Evolutionary conservation across 768 basidiomycete species (phyloP), one percentile per base, ranked within the genome.

Genomic region (Calocera viscosa): DNA sequence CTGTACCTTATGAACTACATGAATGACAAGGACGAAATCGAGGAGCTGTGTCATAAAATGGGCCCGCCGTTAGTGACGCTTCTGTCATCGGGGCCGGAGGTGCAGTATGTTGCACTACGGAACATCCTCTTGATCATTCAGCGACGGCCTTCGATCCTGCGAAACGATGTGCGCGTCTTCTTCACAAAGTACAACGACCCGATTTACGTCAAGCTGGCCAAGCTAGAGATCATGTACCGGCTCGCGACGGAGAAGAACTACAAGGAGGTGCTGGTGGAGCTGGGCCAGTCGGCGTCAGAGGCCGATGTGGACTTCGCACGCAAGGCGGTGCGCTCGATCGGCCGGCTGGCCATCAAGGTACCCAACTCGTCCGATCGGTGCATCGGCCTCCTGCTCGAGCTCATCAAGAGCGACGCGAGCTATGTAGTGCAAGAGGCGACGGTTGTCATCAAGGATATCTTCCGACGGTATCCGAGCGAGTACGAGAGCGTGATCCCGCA

Each of bases 101-200:
- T 99, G 1, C 96, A 98, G 82, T 99, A 98, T 74, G 94, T 99
- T 66, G 91, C 93, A 1, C 79, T 99, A 33, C 86, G 96, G 65
- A 99, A 99, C 73, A 98, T 99, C 74, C 82, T 97, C 63, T 83
- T 99, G 63, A 96, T 99, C 75, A 94, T 99, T 69, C 96, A 98
- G 78, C 85, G 95, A 63, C 83, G 96, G 33, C 94, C 96, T 1
- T 77, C 86, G 14, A 91, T 99, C 34, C 80, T 99, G 43, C 90
- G 90, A 77, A 96, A 96, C 77, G 96, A 98, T 74, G 95, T 99
- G 73, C 93, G 93, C 72, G 94, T 97, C 16, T 98, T 99, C 79
- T 99, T 99, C 78, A 97, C 94, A 89, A 98, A 99, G 77, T 99
- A 98, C 77, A 98, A 98, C 75, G 96, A 98, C 73, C 96, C 96